Evolutionary conservation across 2,329 filamentous ascomycete species (phyloP).

Genomic region (Exophiala sideris): DNA sequence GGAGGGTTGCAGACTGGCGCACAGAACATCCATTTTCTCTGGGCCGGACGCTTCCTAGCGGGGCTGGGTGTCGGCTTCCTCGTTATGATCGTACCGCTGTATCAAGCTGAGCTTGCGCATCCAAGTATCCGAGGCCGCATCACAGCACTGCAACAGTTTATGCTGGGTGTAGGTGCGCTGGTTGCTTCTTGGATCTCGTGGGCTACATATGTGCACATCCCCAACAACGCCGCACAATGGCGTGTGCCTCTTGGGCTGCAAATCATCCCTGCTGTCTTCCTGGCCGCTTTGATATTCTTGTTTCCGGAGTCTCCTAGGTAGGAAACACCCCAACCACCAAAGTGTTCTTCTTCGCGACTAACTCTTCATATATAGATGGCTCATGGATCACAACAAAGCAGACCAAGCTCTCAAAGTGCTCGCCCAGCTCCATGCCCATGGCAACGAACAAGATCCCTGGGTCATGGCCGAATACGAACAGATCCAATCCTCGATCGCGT

Average conservation of each 20-base stretch:
- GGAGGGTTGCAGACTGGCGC: conserved; percentile 72
- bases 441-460: conserved; percentile 63
- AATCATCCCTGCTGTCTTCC: conserved; percentile 62
- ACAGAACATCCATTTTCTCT: conserved; percentile 58
- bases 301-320: conserved; percentile 60
- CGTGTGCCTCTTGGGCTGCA: conserved; percentile 67
- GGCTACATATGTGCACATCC: conserved; percentile 56
- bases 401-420: conserved; percentile 66
- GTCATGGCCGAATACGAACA: conserved; percentile 69
- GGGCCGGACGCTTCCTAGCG: conserved; percentile 66
- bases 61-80: conserved; percentile 63
- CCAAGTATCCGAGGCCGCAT: conserved; percentile 73
- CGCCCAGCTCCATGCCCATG: conserved; percentile 66
- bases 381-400: conserved; percentile 66
- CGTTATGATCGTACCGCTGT: conserved; percentile 66
- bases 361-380: conserved; percentile 56
- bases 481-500: conserved; percentile 64
- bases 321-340: conserved; percentile 27
- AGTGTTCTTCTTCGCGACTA: conserved; percentile 37
- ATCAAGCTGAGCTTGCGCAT: conserved; percentile 76
- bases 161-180: conserved; percentile 73
- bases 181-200: conserved; percentile 71
- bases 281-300: conserved; percentile 63
- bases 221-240: conserved; percentile 54
- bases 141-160: conserved; percentile 75